Percentiles rank a stretch among this genome's conserved stretches.
These are phyloP conservation scores for Barnettozyma pratensis DNA, from an alignment of 805 yeast species.

Conservation along the genomic window DNA sequence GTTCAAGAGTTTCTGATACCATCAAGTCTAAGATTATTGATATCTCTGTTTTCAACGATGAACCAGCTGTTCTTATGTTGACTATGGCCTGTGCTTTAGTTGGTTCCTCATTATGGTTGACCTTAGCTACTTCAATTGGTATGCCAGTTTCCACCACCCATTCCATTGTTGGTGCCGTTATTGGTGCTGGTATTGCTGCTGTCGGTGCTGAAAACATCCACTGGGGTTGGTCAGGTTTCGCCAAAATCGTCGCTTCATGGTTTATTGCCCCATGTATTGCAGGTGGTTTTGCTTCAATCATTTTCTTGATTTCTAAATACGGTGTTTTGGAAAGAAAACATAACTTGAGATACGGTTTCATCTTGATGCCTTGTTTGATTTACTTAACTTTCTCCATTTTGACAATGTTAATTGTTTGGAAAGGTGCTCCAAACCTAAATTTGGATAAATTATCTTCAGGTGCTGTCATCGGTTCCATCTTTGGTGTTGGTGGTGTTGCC, in stretches of 20 bases:
- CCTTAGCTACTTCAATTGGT: slow-evolving; percentile 60
- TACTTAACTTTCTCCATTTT: slow-evolving; percentile 55
- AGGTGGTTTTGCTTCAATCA: slow-evolving; percentile 53
- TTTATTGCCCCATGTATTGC: slow-evolving; percentile 71
- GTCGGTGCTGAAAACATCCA: slow-evolving; percentile 52
- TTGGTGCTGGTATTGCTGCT: slow-evolving; percentile 73
- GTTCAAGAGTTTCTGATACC: slow-evolving; percentile 70
- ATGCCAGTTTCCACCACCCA: slow-evolving; percentile 83
- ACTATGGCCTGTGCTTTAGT: slow-evolving; percentile 72
- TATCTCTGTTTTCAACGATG: slow-evolving; percentile 39
- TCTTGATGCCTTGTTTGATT: slow-evolving; percentile 56
- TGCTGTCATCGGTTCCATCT: slow-evolving; percentile 51
- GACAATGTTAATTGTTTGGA: slow-evolving; percentile 76
- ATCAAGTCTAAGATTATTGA: slow-evolving; percentile 62
- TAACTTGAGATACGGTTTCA: slow-evolving; percentile 49
- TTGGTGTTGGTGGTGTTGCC: slow-evolving; percentile 63
- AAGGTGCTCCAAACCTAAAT: slow-evolving; percentile 68
- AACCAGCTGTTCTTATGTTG: slow-evolving; percentile 70
- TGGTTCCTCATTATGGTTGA: slow-evolving; percentile 68
- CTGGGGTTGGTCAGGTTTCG: slow-evolving; percentile 77
- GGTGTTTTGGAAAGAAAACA: slow-evolving; percentile 55
- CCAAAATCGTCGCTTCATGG: slow-evolving; percentile 76
- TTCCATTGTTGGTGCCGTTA: slow-evolving; percentile 70
- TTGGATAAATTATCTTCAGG: slow-evolving; percentile 48
- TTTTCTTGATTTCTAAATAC: slow-evolving; percentile 57